A percentile compares a stretch with the other conserved stretches of the same genome.
These are phyloP conservation scores for Tubosaeta sp. DNA, from an alignment of 768 basidiomycete species.

Conservation along the genomic window DNA sequence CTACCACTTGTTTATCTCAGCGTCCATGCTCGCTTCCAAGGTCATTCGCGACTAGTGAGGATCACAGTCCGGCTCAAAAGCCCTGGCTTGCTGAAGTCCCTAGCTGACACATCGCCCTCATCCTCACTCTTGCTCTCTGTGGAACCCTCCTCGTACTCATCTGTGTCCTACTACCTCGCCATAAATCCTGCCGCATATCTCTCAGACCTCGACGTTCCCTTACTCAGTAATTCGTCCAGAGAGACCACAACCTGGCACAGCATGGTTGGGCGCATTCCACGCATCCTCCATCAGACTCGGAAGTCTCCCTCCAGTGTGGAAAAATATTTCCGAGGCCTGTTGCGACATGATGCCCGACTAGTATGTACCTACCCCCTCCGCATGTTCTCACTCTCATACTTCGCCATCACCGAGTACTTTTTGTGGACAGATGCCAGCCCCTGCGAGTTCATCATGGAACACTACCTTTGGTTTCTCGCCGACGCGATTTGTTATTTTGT, in stretches of 20 bases:
- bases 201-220: constrained; percentile 68
- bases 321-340: constrained; percentile 75
- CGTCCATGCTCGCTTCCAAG: no score
- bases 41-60: no score
- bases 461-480: constrained; percentile 94
- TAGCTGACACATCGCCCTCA: constrained; percentile 37
- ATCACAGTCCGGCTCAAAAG: no score
- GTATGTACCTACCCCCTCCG: constrained; percentile 46
- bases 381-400: constrained; percentile 13
- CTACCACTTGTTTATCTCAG: no score
- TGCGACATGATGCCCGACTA: constrained; percentile 93
- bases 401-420: constrained; percentile 74
- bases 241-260: constrained; percentile 62
- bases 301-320: constrained; percentile 88
- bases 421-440: constrained; percentile 95
- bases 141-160: constrained; percentile 91
- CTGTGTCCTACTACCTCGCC: constrained; percentile 83
- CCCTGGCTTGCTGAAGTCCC: no score
- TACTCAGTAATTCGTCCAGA: constrained; percentile 48
- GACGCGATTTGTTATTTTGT: constrained; percentile 98
- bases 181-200: constrained; percentile 79
- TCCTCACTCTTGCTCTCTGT: constrained; percentile 71
- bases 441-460: constrained; percentile 79
- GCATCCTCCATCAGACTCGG: constrained; percentile 98
- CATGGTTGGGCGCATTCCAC: constrained; percentile 73